phyloP scores from a whole-genome alignment of 768 basidiomycete species.

The Hericium rajendrae region DNA sequence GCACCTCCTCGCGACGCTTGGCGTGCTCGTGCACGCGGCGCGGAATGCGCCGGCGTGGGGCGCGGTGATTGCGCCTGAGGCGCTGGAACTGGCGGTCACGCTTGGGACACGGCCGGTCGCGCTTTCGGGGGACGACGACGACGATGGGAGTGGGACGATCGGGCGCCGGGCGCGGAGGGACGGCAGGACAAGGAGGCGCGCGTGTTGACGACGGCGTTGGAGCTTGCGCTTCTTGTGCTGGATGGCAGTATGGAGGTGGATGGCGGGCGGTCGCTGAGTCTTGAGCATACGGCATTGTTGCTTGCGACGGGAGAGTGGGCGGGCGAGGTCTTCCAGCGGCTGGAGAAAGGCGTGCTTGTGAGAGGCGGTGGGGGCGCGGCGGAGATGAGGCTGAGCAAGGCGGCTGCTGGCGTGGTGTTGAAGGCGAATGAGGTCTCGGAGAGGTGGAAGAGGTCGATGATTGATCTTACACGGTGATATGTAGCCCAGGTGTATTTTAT shows the following conservation, averaged over 20 bases:
- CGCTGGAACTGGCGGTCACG: slow-evolving; percentile 75
- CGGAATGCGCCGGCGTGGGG: slow-evolving; percentile 77
- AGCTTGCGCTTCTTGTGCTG: slow-evolving; percentile 66
- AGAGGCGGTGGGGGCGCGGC: slow-evolving; percentile 58
- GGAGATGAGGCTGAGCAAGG: slow-evolving; percentile 52
- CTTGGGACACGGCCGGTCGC: slow-evolving; percentile 62
- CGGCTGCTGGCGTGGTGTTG: slow-evolving; percentile 72
- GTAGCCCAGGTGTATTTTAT: background rate
- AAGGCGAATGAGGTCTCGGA: slow-evolving; percentile 67
- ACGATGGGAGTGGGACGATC: slow-evolving; percentile 2
- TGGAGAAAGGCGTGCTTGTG: slow-evolving; percentile 57
- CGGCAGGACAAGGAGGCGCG: slow-evolving; percentile 50
- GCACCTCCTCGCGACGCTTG: slow-evolving; percentile 66
- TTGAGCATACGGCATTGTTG: slow-evolving; percentile 67
- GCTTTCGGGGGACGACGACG: slow-evolving; percentile 25
- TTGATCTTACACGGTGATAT: slow-evolving; percentile 22
- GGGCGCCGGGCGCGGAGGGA: slow-evolving; percentile 7
- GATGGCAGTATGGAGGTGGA: slow-evolving; percentile 73
- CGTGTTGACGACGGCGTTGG: slow-evolving; percentile 66
- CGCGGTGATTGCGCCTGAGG: slow-evolving; percentile 69
- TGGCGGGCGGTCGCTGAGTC: slow-evolving; percentile 58
- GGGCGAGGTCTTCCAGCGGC: slow-evolving; percentile 44
- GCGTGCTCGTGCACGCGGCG: slow-evolving; percentile 74
- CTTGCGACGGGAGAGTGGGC: slow-evolving; percentile 80
- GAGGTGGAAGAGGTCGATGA: slow-evolving; percentile 60